These are phyloP conservation scores for Mycena haematopus DNA, from an alignment of 768 basidiomycete species.

Conservation along the genomic window DNA sequence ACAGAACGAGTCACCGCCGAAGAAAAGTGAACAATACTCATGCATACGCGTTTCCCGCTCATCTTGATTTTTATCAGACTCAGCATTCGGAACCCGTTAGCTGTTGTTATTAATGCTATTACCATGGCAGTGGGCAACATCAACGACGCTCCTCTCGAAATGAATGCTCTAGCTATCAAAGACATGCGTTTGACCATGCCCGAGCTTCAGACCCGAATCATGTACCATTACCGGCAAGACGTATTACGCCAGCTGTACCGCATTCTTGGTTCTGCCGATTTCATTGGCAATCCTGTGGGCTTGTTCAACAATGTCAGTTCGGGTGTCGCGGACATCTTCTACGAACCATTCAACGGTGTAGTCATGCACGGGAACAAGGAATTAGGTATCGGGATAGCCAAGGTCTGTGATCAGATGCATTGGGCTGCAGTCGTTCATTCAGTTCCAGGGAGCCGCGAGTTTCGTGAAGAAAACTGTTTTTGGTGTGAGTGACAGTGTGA, in stretches of 20 bases:
- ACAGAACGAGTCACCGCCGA: slow-evolving; percentile 93
- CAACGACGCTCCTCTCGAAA: slow-evolving; percentile 92
- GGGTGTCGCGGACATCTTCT: slow-evolving; percentile 97
- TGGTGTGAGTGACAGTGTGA: slow-evolving; percentile 92
- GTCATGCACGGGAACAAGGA: slow-evolving; percentile 97
- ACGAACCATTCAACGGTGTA: slow-evolving; percentile 96
- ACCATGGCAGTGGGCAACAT: slow-evolving; percentile 98
- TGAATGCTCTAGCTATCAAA: slow-evolving; percentile 93
- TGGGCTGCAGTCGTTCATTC: background rate
- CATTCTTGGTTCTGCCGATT: slow-evolving; percentile 97
- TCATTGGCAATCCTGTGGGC: slow-evolving; percentile 95
- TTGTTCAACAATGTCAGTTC: slow-evolving; percentile 98
- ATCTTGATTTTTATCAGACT: slow-evolving; percentile 51
- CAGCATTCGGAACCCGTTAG: slow-evolving; percentile 87
- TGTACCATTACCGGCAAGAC: slow-evolving; percentile 93
- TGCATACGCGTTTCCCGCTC: background rate
- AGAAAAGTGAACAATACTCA: slow-evolving; percentile 71
- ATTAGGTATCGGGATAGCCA: slow-evolving; percentile 91
- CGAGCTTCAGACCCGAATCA: slow-evolving; percentile 83
- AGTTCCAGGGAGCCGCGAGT: slow-evolving; percentile 88
- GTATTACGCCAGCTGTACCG: slow-evolving; percentile 93
- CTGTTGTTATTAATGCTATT: slow-evolving; percentile 91
- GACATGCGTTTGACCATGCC: slow-evolving; percentile 90
- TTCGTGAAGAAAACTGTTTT: slow-evolving; percentile 99
- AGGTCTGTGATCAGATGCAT: slow-evolving; percentile 53